Evolutionary conservation across 192 early-diverging fungal genomes (phyloP).

Genomic region (Allomyces javanicus): DNA sequence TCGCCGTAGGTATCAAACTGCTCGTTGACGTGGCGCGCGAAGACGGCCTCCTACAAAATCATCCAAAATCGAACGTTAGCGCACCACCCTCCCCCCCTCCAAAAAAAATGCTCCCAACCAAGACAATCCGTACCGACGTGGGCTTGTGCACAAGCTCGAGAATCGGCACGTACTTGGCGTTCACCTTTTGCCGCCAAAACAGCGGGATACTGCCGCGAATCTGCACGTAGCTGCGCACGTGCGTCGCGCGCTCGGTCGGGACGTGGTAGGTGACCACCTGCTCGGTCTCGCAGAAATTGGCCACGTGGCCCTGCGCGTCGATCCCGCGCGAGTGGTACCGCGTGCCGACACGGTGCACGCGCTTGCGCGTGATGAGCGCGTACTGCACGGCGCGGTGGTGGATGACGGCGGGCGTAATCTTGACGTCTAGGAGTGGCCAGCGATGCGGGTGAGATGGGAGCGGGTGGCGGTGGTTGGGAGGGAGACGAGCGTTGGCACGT

Average conservation of each 20-base stretch:
- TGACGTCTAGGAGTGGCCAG: constrained; percentile 27
- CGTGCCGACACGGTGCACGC: constrained; percentile 61
- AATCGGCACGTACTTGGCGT: constrained; percentile 77
- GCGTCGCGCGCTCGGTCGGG: constrained; percentile 17
- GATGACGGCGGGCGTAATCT: constrained; percentile 33
- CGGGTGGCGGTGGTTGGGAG: neutral
- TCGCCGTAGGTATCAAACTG: constrained; percentile 54
- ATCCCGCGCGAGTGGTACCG: constrained; percentile 86
- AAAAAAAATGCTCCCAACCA: constrained; percentile 1
- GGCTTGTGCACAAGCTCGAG: constrained; percentile 49
- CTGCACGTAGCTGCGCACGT: constrained; percentile 64
- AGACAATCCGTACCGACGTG: constrained; percentile 34
- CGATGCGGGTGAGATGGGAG: neutral
- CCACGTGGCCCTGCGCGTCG: constrained; percentile 76
- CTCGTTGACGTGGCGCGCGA: constrained; percentile 49
- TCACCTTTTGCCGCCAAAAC: constrained; percentile 81
- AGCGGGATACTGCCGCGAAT: constrained; percentile 88
- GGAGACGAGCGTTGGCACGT: constrained; percentile 8
- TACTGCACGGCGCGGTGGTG: constrained; percentile 56
- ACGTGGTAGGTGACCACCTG: constrained; percentile 57
- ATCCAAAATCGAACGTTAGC: neutral
- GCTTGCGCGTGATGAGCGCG: constrained; percentile 62
- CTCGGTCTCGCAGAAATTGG: constrained; percentile 96
- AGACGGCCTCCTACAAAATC: constrained; percentile 31
- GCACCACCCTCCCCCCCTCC: constrained; percentile 3